Conservation (phyloP, 805 yeast species). For the Hanseniaspora hatyaiensis region DNA sequence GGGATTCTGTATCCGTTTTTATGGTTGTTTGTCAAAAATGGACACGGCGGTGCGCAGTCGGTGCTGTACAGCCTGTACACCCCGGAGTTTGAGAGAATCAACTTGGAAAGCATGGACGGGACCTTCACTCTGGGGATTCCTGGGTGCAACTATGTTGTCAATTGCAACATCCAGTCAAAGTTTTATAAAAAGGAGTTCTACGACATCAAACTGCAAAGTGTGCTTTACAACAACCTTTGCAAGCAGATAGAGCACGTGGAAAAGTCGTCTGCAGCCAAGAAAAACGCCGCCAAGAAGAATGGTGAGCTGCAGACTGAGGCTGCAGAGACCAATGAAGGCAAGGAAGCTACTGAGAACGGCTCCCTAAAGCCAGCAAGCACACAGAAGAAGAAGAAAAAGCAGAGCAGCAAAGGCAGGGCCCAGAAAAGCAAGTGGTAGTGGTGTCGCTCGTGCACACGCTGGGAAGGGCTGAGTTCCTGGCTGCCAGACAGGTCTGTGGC, state of each 20-base stretch:
- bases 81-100: constrained; percentile 52
- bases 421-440: not conserved
- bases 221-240: constrained; percentile 51
- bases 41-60: constrained; percentile 71
- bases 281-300: constrained; percentile 36
- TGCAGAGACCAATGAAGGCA: not conserved
- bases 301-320: not conserved
- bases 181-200: constrained; percentile 53
- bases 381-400: constrained; percentile 10
- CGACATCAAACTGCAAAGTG: constrained; percentile 48
- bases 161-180: constrained; percentile 28
- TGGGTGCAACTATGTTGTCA: constrained; percentile 45
- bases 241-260: constrained; percentile 49
- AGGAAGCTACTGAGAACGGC: not conserved
- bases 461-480: no score
- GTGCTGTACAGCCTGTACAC: constrained; percentile 55
- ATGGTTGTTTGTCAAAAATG: constrained; percentile 69
- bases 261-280: constrained; percentile 54
- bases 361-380: not conserved
- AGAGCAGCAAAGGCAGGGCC: constrained; percentile 2
- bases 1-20: constrained; percentile 65
- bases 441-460: no score
- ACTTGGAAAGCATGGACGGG: constrained; percentile 44
- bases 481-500: no score
- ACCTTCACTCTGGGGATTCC: constrained; percentile 33